These are phyloP conservation scores for Guadua angustifolia DNA, from an alignment of 176 grass and related monocot species.

Conservation along the genomic window DNA sequence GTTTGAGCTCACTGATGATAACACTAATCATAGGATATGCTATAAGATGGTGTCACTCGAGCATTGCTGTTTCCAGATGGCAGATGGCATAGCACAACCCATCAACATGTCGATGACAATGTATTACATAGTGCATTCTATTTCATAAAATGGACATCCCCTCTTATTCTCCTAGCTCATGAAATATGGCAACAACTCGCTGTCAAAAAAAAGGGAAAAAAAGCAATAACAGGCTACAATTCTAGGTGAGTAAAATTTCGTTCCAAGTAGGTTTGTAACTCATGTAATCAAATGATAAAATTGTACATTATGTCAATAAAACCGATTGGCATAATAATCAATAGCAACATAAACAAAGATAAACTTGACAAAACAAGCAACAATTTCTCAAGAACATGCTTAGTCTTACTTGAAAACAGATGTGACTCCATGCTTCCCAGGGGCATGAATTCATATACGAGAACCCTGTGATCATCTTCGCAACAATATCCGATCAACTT, in stretches of 20 bases:
- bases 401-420: slow-evolving; percentile 69
- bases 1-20: background rate
- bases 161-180: background rate
- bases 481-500: slow-evolving; percentile 80
- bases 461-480: slow-evolving; percentile 68
- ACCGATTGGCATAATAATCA: background rate
- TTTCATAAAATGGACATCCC: background rate
- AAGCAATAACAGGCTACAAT: no score
- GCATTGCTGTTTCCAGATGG: background rate
- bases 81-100: background rate
- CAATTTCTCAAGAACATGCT: background rate
- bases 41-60: background rate
- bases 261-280: background rate
- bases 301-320: background rate
- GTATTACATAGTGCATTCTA: background rate
- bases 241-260: background rate
- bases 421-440: slow-evolving; percentile 74
- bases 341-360: background rate
- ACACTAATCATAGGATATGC: background rate
- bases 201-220: no score
- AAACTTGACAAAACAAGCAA: slow-evolving; percentile 21
- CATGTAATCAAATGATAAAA: slow-evolving; percentile 1
- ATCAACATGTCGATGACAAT: background rate
- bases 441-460: slow-evolving; percentile 86
- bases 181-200: no score